Percentiles rank a stretch among this genome's conserved stretches.
Evolutionary conservation across 2,329 filamentous ascomycete genomes (phyloP).

Genomic region (Clonostachys sp.): DNA sequence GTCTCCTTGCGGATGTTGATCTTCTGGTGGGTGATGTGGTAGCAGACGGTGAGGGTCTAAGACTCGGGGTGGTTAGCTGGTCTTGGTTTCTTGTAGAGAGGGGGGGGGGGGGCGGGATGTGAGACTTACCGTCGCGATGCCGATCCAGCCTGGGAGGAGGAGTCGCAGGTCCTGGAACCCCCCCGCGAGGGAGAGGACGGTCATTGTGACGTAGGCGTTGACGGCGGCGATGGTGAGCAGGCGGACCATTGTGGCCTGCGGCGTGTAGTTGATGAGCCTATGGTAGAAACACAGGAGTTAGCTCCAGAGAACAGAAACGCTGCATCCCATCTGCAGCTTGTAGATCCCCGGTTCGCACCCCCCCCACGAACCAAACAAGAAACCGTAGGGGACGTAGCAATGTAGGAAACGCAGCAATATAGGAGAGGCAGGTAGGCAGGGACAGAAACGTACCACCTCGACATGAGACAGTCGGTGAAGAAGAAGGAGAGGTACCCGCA

Average conservation of each 20-base stretch:
- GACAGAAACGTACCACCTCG: conserved; percentile 56
- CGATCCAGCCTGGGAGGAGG: conserved; percentile 73
- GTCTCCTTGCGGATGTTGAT: conserved; percentile 79
- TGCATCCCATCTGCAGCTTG: neutral
- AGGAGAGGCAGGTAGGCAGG: neutral
- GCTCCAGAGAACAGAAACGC: neutral
- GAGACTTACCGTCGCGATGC: conserved; percentile 62
- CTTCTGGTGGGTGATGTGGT: conserved; percentile 73
- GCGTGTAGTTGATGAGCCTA: conserved; percentile 81
- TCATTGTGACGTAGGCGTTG: conserved; percentile 71
- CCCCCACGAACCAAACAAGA: neutral
- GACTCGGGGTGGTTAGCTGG: no score
- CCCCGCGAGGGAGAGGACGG: conserved; percentile 65
- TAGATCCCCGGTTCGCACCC: neutral
- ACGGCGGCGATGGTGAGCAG: conserved; percentile 70
- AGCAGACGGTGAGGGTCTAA: conserved; percentile 69
- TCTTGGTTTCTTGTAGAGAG: neutral
- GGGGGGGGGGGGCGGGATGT: neutral
- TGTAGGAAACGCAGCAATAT: neutral
- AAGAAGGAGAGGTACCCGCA: conserved; percentile 78
- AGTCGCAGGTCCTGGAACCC: conserved; percentile 66
- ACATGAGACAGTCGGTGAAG: conserved; percentile 83
- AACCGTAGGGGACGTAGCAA: neutral
- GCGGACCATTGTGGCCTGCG: conserved; percentile 74
- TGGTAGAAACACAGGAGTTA: neutral